phyloP scores from a whole-genome alignment of 1,284 basidiomycete species.

The Acaromyces ingoldii region DNA sequence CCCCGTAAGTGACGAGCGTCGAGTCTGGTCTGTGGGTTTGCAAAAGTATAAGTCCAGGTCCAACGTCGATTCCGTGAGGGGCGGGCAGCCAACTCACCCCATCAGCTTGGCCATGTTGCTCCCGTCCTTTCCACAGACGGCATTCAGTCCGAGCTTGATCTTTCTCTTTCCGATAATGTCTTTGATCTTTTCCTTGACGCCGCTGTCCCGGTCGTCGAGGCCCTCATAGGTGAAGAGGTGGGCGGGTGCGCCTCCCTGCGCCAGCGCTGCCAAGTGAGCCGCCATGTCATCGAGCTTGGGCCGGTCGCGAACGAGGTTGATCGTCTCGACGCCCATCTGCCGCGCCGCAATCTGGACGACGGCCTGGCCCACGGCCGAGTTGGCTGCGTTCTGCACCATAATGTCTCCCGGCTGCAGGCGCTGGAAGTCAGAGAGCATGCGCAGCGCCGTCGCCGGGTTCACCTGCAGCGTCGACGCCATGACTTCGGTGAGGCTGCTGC shows the following conservation, averaged over 20 bases:
- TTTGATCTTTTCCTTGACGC: slow-evolving; percentile 10
- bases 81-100: slow-evolving; percentile 47
- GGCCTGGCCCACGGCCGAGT: slow-evolving; percentile 58
- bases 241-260: slow-evolving; percentile 6
- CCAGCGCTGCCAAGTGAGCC: not conserved
- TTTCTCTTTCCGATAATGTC: slow-evolving; percentile 13
- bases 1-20: slow-evolving; percentile 76
- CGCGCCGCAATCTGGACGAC: slow-evolving; percentile 13
- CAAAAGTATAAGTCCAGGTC: too few relatives aligned
- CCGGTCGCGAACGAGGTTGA: slow-evolving; percentile 11
- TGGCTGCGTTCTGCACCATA: slow-evolving; percentile 78
- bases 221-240: slow-evolving; percentile 64
- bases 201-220: slow-evolving; percentile 7
- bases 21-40: slow-evolving; percentile 47
- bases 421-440: slow-evolving; percentile 70
- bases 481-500: not conserved
- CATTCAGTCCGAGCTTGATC: slow-evolving; percentile 66
- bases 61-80: too few relatives aligned
- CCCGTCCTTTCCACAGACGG: slow-evolving; percentile 69
- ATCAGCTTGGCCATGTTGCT: slow-evolving; percentile 65
- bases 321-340: slow-evolving; percentile 12
- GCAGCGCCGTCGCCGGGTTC: slow-evolving; percentile 74
- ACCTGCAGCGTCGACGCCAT: slow-evolving; percentile 52
- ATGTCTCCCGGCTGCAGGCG: slow-evolving; percentile 63
- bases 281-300: slow-evolving; percentile 5